A percentile compares a stretch with the other conserved stretches of the same genome.
phyloP scores from a whole-genome alignment of 139 green algal genomes.

The Picochlorum sp. region DNA sequence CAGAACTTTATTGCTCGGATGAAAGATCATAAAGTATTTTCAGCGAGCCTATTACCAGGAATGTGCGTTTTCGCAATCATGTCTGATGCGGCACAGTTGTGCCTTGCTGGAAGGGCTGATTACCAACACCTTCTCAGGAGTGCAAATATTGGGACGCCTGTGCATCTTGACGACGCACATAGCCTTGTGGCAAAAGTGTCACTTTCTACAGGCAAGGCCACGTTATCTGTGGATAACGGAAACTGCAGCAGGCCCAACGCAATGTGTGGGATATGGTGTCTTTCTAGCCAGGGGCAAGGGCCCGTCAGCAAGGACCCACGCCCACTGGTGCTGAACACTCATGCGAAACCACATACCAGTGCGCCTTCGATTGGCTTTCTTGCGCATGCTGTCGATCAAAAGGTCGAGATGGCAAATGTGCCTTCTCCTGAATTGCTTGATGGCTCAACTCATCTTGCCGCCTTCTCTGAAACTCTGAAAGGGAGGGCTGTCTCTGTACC shows the following conservation, averaged over 20 bases:
- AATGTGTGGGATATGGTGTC: neutral
- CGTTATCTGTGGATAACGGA: neutral
- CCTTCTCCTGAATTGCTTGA: neutral
- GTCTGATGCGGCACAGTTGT: neutral
- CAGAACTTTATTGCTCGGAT: slow-evolving; percentile 43
- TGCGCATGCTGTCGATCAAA: neutral
- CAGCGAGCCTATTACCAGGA: slow-evolving; percentile 2
- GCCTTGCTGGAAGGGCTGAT: neutral
- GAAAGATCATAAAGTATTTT: slow-evolving; percentile 49
- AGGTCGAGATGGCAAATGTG: too few relatives aligned
- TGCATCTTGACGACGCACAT: neutral
- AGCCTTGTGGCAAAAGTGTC: neutral
- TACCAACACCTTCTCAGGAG: neutral
- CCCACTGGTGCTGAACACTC: neutral
- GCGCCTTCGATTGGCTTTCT: neutral
- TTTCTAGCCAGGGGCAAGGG: neutral
- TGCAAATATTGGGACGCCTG: neutral
- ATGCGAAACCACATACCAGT: too few relatives aligned
- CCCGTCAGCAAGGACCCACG: neutral
- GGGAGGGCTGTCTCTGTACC: too few relatives aligned
- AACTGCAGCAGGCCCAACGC: neutral
- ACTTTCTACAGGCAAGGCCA: neutral
- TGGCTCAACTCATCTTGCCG: neutral
- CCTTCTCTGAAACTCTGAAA: too few relatives aligned
- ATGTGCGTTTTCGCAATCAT: slow-evolving; percentile 6